Evolutionary conservation across 768 basidiomycete species (phyloP).

Genomic region (Crepidotus variabilis): DNA sequence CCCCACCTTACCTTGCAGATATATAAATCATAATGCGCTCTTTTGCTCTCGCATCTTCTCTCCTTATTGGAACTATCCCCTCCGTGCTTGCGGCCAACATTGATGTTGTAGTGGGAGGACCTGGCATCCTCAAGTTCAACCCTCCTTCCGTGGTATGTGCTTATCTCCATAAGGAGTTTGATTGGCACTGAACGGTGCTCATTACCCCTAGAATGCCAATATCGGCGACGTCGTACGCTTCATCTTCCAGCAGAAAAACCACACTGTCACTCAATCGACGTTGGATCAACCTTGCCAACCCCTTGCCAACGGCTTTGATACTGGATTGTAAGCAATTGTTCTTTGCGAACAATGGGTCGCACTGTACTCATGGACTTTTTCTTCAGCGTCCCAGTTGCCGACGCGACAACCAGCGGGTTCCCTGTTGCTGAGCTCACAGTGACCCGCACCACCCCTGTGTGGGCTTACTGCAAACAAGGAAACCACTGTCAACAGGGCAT

Average conservation of each 20-base stretch:
- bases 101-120: conserved; percentile 46
- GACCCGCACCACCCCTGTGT: conserved; percentile 28
- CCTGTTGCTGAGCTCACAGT: conserved; percentile 41
- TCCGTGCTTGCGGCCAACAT: conserved; percentile 32
- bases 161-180: neutral
- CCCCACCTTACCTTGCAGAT: conserved; percentile 7
- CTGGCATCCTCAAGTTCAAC: conserved; percentile 34
- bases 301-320: conserved; percentile 46
- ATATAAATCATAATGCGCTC: conserved; percentile 2
- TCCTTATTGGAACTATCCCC: conserved; percentile 20
- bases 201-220: conserved; percentile 33
- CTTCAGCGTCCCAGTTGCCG: conserved; percentile 43
- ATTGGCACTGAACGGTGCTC: neutral
- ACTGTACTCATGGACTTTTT: neutral
- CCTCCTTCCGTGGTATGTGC: conserved; percentile 39
- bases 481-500: conserved; percentile 55
- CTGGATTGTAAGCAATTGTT: conserved; percentile 46
- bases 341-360: neutral
- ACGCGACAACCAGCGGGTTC: conserved; percentile 36
- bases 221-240: conserved; percentile 47
- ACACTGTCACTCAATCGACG: conserved; percentile 55
- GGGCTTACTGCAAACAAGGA: conserved; percentile 57
- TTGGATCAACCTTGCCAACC: conserved; percentile 45
- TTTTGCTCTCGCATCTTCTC: conserved; percentile 10
- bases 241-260: conserved; percentile 54